Percentiles rank a stretch among this genome's conserved stretches.
These are phyloP conservation scores for Entomortierella parvispora DNA, from an alignment of 192 early-diverging fungal species.

Conservation along the genomic window DNA sequence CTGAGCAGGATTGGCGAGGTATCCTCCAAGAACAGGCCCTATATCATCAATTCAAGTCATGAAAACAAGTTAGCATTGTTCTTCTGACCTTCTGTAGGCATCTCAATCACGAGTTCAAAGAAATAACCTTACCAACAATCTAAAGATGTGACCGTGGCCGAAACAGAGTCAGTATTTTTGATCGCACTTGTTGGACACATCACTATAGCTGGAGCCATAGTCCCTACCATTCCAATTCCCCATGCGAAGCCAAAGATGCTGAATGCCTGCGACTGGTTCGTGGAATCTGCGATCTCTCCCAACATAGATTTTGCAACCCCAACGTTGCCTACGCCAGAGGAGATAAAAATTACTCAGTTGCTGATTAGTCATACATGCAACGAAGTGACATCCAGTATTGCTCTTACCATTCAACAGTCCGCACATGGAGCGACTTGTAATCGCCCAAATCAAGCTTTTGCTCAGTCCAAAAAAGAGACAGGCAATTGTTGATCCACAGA, in stretches of 20 bases:
- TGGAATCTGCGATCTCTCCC: conserved; percentile 86
- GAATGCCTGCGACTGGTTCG: conserved; percentile 83
- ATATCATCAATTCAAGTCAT: no score
- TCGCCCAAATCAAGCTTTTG: conserved; percentile 65
- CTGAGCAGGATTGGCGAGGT: conserved; percentile 78
- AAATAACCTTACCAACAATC: conserved; percentile 16
- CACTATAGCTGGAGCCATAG: no score
- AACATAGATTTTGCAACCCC: conserved; percentile 86
- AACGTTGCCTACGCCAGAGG: conserved; percentile 59
- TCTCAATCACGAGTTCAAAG: no score
- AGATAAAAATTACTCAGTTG: background rate
- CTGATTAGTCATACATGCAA: background rate
- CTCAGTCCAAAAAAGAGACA: conserved; percentile 79
- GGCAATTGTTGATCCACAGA: conserved; percentile 79
- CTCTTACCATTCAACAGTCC: conserved; percentile 74
- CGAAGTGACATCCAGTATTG: background rate
- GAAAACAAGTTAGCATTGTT: no score
- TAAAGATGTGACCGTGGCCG: conserved; percentile 64
- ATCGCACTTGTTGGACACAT: no score
- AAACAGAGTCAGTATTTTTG: no score
- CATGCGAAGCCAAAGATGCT: conserved; percentile 77
- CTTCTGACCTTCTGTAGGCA: no score
- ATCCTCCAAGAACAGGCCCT: conserved; percentile 85
- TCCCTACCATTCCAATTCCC: conserved; percentile 56
- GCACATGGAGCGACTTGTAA: conserved; percentile 68